These are phyloP conservation scores for Globisporangium okanoganense DNA, from an alignment of 352 stramenopile genomes.

Conservation along the genomic window DNA sequence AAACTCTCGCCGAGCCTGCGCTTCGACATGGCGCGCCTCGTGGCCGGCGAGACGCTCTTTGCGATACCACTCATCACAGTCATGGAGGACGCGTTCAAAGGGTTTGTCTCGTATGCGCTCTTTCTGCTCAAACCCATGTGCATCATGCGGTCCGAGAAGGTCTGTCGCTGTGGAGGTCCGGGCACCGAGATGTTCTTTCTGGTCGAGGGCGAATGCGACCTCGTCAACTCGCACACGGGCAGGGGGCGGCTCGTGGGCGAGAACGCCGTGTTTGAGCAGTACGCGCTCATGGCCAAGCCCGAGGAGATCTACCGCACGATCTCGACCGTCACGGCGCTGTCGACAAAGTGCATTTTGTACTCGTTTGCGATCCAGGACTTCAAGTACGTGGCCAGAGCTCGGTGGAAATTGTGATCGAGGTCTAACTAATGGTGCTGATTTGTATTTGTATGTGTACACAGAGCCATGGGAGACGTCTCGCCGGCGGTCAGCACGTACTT, in stretches of 20 bases:
- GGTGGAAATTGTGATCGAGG: neutral
- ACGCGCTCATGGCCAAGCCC: conserved; percentile 64
- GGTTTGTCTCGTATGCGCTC: conserved; percentile 84
- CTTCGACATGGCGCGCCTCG: conserved; percentile 77
- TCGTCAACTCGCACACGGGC: conserved; percentile 65
- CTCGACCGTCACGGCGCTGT: conserved; percentile 65
- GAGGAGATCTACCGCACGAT: conserved; percentile 76
- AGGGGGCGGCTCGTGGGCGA: conserved; percentile 55
- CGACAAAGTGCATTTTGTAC: conserved; percentile 71
- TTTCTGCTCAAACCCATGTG: conserved; percentile 79
- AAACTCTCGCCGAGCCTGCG: conserved; percentile 75
- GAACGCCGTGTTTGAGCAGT: conserved; percentile 81
- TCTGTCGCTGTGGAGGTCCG: conserved; percentile 67
- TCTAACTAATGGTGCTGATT: neutral
- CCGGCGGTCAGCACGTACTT: conserved; percentile 80
- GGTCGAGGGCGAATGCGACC: conserved; percentile 78
- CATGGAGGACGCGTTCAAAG: conserved; percentile 87
- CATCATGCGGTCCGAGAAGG: conserved; percentile 62
- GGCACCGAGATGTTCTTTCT: conserved; percentile 84
- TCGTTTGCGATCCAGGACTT: conserved; percentile 80
- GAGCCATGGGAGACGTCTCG: conserved; percentile 57
- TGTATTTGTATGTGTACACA: conserved; percentile 11
- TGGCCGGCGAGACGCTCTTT: conserved; percentile 72
- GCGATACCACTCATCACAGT: conserved; percentile 80
- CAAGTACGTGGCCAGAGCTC: conserved; percentile 29